These are phyloP conservation scores for Wickerhamomyces pijperi DNA, from an alignment of 805 yeast genomes.

Conservation along the genomic window DNA sequence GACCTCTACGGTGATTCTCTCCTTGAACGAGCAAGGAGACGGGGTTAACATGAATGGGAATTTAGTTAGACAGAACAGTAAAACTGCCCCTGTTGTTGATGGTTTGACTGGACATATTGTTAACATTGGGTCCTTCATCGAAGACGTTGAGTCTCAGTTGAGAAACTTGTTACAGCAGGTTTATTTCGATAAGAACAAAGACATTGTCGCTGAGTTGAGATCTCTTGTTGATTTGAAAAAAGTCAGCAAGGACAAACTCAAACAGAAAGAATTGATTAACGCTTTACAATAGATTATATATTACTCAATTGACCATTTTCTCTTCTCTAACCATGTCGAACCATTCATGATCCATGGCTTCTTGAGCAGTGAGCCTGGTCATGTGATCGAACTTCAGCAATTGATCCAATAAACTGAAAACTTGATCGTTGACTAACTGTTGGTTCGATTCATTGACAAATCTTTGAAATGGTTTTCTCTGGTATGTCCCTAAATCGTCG, in stretches of 20 bases:
- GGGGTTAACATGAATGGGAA: constrained; percentile 60
- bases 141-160: constrained; percentile 78
- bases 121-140: constrained; percentile 76
- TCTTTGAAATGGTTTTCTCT: constrained; percentile 55
- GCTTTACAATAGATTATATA: neutral
- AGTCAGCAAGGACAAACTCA: constrained; percentile 16
- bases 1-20: constrained; percentile 78
- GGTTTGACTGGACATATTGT: constrained; percentile 44
- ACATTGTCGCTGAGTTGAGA: constrained; percentile 66
- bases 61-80: constrained; percentile 74
- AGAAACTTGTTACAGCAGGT: constrained; percentile 86
- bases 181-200: constrained; percentile 89
- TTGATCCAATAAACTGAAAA: constrained; percentile 61
- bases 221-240: constrained; percentile 17
- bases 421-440: constrained; percentile 38
- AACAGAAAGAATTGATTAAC: constrained; percentile 24
- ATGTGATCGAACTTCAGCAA: constrained; percentile 78
- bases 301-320: too few species aligned
- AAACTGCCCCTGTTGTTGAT: constrained; percentile 18
- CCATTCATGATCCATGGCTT: constrained; percentile 72
- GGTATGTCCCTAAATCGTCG: constrained; percentile 62
- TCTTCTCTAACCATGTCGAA: constrained; percentile 28
- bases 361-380: constrained; percentile 77
- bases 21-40: constrained; percentile 19
- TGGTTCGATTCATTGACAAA: constrained; percentile 47